These are phyloP conservation scores for Guyanaporus albipodus DNA, from an alignment of 768 basidiomycete genomes.

Conservation along the genomic window DNA sequence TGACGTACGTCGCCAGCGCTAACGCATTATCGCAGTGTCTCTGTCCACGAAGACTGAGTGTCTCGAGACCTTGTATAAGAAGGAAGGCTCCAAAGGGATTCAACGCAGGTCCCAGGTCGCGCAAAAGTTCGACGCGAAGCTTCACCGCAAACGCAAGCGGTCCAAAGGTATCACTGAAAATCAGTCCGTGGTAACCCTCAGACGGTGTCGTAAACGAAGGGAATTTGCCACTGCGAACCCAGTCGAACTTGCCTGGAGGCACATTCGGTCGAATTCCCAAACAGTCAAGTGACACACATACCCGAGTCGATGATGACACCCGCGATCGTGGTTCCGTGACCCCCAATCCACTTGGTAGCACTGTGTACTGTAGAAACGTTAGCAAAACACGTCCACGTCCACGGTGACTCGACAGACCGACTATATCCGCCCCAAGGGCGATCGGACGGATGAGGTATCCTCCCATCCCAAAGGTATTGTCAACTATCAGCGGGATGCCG, in stretches of 20 bases:
- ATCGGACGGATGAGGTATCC: slow-evolving; percentile 55
- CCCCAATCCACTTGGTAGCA: slow-evolving; percentile 66
- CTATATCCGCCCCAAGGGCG: slow-evolving; percentile 54
- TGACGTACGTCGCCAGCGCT: slow-evolving; percentile 40
- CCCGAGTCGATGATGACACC: slow-evolving; percentile 62
- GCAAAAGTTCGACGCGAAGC: slow-evolving; percentile 47
- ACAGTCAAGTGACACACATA: slow-evolving; percentile 18
- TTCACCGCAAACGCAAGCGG: slow-evolving; percentile 48
- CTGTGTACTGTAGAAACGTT: slow-evolving; percentile 39
- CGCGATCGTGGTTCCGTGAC: slow-evolving; percentile 64
- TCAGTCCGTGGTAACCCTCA: slow-evolving; percentile 54
- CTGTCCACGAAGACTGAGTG: slow-evolving; percentile 55
- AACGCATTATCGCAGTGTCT: slow-evolving; percentile 58
- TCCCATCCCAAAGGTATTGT: slow-evolving; percentile 62
- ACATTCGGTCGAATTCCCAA: neutral
- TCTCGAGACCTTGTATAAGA: slow-evolving; percentile 58
- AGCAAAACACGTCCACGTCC: neutral
- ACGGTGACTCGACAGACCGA: slow-evolving; percentile 30
- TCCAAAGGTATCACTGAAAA: slow-evolving; percentile 50
- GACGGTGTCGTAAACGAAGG: slow-evolving; percentile 52
- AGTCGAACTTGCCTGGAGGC: slow-evolving; percentile 51
- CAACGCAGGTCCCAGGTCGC: slow-evolving; percentile 50
- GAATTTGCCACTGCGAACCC: slow-evolving; percentile 50
- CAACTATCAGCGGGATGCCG: slow-evolving; percentile 59
- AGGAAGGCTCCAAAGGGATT: slow-evolving; percentile 59